Evolutionary conservation across 495 filamentous ascomycete species (phyloP), one percentile per base, ranked within the genome.

Genomic region (Xanthoparmelia taractica): DNA sequence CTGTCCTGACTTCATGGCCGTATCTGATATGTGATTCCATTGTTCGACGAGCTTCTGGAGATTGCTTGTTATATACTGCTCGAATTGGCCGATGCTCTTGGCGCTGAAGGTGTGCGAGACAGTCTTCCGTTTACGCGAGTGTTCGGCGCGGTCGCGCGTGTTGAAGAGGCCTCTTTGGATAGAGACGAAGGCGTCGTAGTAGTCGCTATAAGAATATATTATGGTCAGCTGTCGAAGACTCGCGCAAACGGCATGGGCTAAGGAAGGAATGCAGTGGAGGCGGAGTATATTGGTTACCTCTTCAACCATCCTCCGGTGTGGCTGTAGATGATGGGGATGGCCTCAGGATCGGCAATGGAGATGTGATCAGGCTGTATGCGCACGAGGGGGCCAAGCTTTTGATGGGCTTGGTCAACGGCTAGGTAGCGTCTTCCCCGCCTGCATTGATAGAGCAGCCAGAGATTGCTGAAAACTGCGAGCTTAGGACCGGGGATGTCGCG

Each of bases 161-260:
- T 94, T 96, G 89, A 96, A 96, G 31, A 96, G 79, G 47, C 91
- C 91, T 12, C 90, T 84, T 40, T 80, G 81, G 71, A 96, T 93
- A 37, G 88, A 91, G 69, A 96, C 91, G 66, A 96, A 96, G 56
- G 89, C 89, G 72, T 96, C 91, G 70, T 96, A 96, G 77, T 91
- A 96, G 20, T 90, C 84, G 36, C 84, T 87, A n/a, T 13, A 4
- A 27, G 23, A 29, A 8, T 25, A 40, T 29, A 25, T n/a, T 12
- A 4, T 2, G 33, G 33, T 61, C 33, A 57, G 17, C 48, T 27
- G 36, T n/a, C 8, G 40, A 17, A 2, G 17, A 10, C 15, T 34
- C 33, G 20, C 5, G 1, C 59, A 67, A 3, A 58, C 15, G 2
- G 20, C 4, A 0, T 8, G 45, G 33, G 23, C 34, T 23, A 7